Conservation (phyloP, 2,329 filamentous ascomycete genomes). For the Lasiodiplodia sp. region DNA sequence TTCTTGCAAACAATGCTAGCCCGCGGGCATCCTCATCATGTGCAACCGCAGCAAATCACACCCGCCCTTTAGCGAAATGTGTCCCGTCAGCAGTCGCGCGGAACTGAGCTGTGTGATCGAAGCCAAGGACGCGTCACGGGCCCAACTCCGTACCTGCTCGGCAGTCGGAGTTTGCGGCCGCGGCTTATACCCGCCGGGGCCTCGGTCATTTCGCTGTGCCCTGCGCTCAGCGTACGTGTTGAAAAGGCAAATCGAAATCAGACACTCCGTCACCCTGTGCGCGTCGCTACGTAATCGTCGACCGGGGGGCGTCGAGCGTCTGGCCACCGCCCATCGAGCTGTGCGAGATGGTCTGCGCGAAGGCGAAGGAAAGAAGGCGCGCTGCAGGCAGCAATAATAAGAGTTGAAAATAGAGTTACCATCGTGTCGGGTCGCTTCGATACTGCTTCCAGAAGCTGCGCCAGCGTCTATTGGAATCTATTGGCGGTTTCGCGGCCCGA, state of each 20-base stretch:
- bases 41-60: constrained; percentile 2
- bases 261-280: neutral
- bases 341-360: neutral
- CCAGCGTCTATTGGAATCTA: constrained; percentile 18
- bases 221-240: constrained; percentile 9
- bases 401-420: constrained; percentile 2
- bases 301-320: neutral
- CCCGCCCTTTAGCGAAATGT: constrained; percentile 22
- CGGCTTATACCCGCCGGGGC: neutral
- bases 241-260: constrained; percentile 20
- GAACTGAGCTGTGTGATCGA: constrained; percentile 6
- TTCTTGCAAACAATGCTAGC: neutral
- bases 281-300: too few species aligned
- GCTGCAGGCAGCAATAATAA: neutral
- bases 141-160: constrained; percentile 15
- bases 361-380: neutral
- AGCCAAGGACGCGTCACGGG: constrained; percentile 26
- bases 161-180: constrained; percentile 8
- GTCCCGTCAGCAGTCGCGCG: neutral
- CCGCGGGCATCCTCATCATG: neutral
- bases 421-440: constrained; percentile 24
- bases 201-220: constrained; percentile 10
- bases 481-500: constrained; percentile 17
- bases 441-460: constrained; percentile 21
- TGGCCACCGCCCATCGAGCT: neutral